A percentile compares a stretch with the other conserved stretches of the same genome.
These are phyloP conservation scores for Lathyrus tuberosus DNA, from an alignment of 306 rosid species.

Conservation along the genomic window DNA sequence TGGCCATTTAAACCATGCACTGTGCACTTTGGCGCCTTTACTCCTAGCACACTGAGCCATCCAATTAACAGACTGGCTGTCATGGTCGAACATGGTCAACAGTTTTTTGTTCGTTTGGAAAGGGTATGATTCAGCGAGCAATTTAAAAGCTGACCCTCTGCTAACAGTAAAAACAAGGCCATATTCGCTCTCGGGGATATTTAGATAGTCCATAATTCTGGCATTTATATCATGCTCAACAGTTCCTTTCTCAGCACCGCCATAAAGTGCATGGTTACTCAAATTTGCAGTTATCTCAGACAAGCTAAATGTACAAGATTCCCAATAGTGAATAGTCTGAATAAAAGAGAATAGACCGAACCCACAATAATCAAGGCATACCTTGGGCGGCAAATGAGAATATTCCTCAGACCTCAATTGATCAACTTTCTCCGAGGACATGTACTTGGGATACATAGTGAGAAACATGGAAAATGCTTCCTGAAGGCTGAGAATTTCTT, in stretches of 20 bases:
- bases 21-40: slow-evolving; percentile 87
- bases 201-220: slow-evolving; percentile 90
- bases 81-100: slow-evolving; percentile 96
- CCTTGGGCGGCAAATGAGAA: slow-evolving; percentile 82
- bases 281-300: slow-evolving; percentile 95
- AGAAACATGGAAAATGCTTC: slow-evolving; percentile 81
- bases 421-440: slow-evolving; percentile 83
- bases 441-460: slow-evolving; percentile 88
- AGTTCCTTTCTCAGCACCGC: slow-evolving; percentile 88
- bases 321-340: slow-evolving; percentile 95
- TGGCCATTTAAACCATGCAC: slow-evolving; percentile 99
- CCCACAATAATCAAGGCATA: slow-evolving; percentile 99
- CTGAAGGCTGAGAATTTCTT: slow-evolving; percentile 58
- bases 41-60: slow-evolving; percentile 91
- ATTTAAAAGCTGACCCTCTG: slow-evolving; percentile 89
- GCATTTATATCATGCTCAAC: slow-evolving; percentile 84
- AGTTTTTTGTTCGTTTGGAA: slow-evolving; percentile 84
- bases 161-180: slow-evolving; percentile 97
- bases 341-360: slow-evolving; percentile 88
- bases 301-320: slow-evolving; percentile 93
- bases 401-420: slow-evolving; percentile 87
- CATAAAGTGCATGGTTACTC: slow-evolving; percentile 91
- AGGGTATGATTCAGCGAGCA: slow-evolving; percentile 90
- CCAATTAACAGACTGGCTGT: slow-evolving; percentile 95
- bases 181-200: slow-evolving; percentile 92